phyloP scores from a whole-genome alignment of 2,329 filamentous ascomycete genomes.

The Aspergillus novofumigatus region DNA sequence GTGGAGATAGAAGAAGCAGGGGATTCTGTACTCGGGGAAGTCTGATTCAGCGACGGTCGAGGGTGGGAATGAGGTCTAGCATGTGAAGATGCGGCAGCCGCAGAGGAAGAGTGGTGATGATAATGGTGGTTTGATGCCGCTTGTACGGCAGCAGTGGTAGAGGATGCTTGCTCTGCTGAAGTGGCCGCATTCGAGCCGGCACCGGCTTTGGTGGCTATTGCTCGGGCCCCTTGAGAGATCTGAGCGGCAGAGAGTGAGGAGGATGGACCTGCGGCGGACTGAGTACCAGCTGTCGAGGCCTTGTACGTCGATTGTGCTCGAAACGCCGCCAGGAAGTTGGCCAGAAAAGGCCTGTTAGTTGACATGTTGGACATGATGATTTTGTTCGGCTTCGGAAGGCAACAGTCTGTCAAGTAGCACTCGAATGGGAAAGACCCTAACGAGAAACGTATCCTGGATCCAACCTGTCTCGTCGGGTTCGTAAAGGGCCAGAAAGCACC shows the following conservation, averaged over 20 bases:
- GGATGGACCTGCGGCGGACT: constrained; percentile 30
- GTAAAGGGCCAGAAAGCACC: too few relatives aligned
- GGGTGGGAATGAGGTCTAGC: constrained; percentile 19
- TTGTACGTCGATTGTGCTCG: constrained; percentile 61
- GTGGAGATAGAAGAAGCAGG: constrained; percentile 36
- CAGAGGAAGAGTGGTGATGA: constrained; percentile 24
- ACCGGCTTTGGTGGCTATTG: constrained; percentile 46
- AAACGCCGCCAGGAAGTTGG: constrained; percentile 65
- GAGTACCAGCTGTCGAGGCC: constrained; percentile 40
- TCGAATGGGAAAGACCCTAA: too few relatives aligned
- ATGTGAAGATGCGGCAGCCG: constrained; percentile 7
- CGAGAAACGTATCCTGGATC: too few relatives aligned
- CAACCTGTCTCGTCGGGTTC: too few relatives aligned
- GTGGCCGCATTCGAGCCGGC: constrained; percentile 21
- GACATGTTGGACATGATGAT: constrained; percentile 47
- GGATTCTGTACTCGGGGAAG: constrained; percentile 34
- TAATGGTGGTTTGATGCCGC: constrained; percentile 30
- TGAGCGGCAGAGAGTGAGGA: constrained; percentile 39
- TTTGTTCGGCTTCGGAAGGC: background rate
- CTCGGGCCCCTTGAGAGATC: constrained; percentile 39
- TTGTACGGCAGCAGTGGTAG: constrained; percentile 17
- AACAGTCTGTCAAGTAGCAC: too few relatives aligned
- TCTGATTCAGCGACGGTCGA: constrained; percentile 28
- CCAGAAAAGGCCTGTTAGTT: constrained; percentile 62
- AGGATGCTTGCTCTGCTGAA: constrained; percentile 9